phyloP scores from a whole-genome alignment of 768 basidiomycete species.

The Leccinellum albellum region DNA sequence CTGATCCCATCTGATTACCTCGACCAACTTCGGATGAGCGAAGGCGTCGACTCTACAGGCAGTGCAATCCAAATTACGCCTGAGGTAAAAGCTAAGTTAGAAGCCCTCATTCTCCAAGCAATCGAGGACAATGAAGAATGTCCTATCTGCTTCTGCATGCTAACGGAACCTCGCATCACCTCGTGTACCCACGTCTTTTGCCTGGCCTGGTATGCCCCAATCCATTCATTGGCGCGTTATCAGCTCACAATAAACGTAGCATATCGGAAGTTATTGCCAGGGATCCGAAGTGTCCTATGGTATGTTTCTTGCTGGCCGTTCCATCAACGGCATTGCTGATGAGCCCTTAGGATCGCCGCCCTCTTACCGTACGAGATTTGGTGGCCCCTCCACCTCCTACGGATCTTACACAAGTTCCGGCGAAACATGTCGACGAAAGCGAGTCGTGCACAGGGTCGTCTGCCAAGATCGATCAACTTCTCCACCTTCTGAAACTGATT shows the following conservation, averaged over 20 bases:
- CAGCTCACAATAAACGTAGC: conserved; percentile 32
- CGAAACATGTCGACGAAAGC: conserved; percentile 38
- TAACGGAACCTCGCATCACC: conserved; percentile 69
- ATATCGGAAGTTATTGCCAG: conserved; percentile 67
- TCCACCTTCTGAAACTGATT: conserved; percentile 67
- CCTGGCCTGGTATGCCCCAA: conserved; percentile 50
- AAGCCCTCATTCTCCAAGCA: conserved; percentile 54
- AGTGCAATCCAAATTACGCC: conserved; percentile 43
- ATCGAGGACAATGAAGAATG: conserved; percentile 85
- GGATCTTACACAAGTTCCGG: conserved; percentile 61
- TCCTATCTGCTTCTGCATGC: conserved; percentile 63
- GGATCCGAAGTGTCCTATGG: conserved; percentile 82
- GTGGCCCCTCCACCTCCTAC: conserved; percentile 61
- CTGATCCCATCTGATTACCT: conserved; percentile 70
- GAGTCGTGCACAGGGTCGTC: conserved; percentile 57
- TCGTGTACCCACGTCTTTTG: conserved; percentile 73
- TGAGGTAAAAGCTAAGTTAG: conserved; percentile 53
- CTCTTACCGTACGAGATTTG: conserved; percentile 50
- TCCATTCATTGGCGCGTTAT: background rate
- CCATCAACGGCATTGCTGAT: background rate
- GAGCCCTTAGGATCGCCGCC: conserved; percentile 61
- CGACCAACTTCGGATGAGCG: conserved; percentile 47
- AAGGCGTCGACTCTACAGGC: conserved; percentile 23
- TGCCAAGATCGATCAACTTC: conserved; percentile 80
- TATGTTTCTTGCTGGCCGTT: conserved; percentile 23